phyloP scores from a whole-genome alignment of 192 early-diverging fungal species.

The Haplosporangium gracile region DNA sequence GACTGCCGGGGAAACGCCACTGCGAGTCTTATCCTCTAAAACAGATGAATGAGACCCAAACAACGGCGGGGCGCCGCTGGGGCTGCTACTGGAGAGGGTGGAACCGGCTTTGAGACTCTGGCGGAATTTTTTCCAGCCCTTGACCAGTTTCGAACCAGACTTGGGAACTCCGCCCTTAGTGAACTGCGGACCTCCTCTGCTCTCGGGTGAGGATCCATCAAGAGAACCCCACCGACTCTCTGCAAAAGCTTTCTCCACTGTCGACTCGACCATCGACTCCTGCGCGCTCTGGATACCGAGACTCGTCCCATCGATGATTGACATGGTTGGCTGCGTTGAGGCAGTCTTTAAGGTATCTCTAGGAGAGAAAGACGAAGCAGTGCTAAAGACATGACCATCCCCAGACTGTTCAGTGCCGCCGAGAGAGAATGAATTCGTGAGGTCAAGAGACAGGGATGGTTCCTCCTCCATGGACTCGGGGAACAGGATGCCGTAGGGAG shows the following conservation, averaged over 20 bases:
- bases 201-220: background rate
- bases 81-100: background rate
- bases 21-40: background rate
- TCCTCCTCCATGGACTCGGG: background rate
- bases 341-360: background rate
- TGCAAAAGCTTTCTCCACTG: background rate
- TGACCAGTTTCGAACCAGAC: slow-evolving; percentile 13
- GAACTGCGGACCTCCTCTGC: background rate
- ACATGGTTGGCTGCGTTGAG: background rate
- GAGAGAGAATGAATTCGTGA: background rate
- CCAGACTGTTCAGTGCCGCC: background rate
- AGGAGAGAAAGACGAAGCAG: background rate
- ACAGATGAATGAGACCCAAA: slow-evolving; percentile 7
- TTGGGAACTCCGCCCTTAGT: background rate
- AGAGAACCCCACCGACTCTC: background rate
- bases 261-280: background rate
- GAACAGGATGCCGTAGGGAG: slow-evolving; percentile 26
- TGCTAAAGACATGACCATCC: background rate
- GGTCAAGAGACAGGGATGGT: background rate
- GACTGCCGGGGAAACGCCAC: background rate
- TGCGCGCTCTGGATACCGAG: background rate
- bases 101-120: slow-evolving; percentile 6
- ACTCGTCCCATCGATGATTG: background rate
- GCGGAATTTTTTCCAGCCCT: slow-evolving; percentile 35
- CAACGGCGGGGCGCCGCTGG: background rate